Base-by-base conservation (phyloP, 139 green algal species). In the Chlamydomonas sp. region DNA sequence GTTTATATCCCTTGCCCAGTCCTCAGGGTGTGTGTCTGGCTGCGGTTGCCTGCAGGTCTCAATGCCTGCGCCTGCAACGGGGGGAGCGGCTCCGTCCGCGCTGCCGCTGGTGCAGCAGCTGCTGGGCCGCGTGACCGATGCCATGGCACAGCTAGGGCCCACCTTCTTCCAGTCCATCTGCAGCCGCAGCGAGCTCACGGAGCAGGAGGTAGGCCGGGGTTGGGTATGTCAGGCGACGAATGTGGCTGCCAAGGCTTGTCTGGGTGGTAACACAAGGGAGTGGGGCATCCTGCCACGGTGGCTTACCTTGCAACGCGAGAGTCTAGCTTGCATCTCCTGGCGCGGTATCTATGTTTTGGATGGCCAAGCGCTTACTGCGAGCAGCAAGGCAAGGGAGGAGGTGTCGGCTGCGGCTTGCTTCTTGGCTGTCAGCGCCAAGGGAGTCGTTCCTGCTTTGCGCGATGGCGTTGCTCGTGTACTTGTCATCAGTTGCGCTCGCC, bases 121-220 rank as follows among this genome's bases (percentile, higher is more conserved):
- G 82, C 10, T 79, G 3, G 60, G 60, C 60, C 20, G 20, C 1
- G 71, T 80, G 59, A 1, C 72, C 60, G 16, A 71, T 10, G 82
- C 57, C 1, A 12, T 86, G 69, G 5, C 58, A 7, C 16, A 66
- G 71, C 60, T 86, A 71, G 82, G 82, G 3, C 82, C 82, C 20
- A 59, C 66, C 71, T 86, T 86, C 71, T 61, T 79, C 59, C 9
- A 20, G 71, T 71, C 82, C 18, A 59, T 86, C 16, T 86, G 82
- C 82, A 14, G 72, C 57, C 60, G 82, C 20, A 60, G 63, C 18
- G 60, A 80, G 9, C 61, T 80, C 18, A 80, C 57, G 0, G 5
- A 61, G 61, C 49, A 79, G 61, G 60, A 86, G 82, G 82, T 86
- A 71, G 5, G 71, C 31, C 31, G 31, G 31, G 31, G 31, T 49